Evolutionary conservation across 495 filamentous ascomycete species (phyloP).

Genomic region (Choiromyces venosus): DNA sequence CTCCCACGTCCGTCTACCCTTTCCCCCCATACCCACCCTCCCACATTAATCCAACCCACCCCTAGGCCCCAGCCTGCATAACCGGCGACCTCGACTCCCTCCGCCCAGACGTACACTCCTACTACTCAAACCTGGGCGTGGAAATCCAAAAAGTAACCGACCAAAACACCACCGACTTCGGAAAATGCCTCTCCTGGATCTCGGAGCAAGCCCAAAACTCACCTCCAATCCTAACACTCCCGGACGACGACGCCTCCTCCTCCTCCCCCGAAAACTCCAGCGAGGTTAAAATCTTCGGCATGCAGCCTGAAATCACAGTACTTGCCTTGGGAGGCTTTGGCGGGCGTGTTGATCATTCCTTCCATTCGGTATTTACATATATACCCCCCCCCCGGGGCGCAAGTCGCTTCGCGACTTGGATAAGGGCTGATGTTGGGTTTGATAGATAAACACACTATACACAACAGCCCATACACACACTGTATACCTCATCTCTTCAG

Average conservation of each 20-base stretch:
- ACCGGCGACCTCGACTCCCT: slow-evolving; percentile 90
- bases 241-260: slow-evolving; percentile 9
- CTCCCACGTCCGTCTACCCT: slow-evolving; percentile 22
- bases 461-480: slow-evolving; percentile 18
- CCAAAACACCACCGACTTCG: slow-evolving; percentile 81
- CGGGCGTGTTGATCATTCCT: slow-evolving; percentile 84
- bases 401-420: no score
- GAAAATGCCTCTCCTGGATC: slow-evolving; percentile 66
- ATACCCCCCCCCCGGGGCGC: neutral
- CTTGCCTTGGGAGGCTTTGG: slow-evolving; percentile 76
- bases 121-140: slow-evolving; percentile 55
- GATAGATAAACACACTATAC: neutral
- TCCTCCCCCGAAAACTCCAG: slow-evolving; percentile 18
- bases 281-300: slow-evolving; percentile 39
- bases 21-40: slow-evolving; percentile 1
- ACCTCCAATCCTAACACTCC: slow-evolving; percentile 15
- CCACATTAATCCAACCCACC: slow-evolving; percentile 8
- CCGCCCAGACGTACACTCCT: slow-evolving; percentile 50
- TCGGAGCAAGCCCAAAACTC: slow-evolving; percentile 44
- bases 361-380: slow-evolving; percentile 74
- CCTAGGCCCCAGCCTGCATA: slow-evolving; percentile 59
- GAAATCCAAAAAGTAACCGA: slow-evolving; percentile 61
- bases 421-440: neutral
- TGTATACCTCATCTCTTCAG: slow-evolving; percentile 68
- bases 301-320: slow-evolving; percentile 47